Base-by-base conservation (phyloP, 2,329 filamentous ascomycete species). In the Paecilomyces formosus region DNA sequence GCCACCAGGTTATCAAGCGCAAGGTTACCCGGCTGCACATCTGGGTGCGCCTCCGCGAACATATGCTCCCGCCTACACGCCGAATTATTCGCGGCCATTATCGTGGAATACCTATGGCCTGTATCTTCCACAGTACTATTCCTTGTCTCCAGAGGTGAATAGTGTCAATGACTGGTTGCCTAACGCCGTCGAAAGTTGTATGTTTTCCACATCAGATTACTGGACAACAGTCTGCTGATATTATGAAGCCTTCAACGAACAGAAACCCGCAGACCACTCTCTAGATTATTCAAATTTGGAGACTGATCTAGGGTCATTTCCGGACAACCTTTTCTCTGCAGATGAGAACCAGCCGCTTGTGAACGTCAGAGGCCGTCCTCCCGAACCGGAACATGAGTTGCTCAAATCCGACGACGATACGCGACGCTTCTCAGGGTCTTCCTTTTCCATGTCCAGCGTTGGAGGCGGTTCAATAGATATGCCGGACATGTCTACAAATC, bases 401-500 rank as follows among this genome's bases (percentile, higher is more conserved):
- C 50, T 52, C 22, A 52, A 24, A 52, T 28, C 26, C 3, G 50
- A 52, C 15, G 50, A 28, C 8, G 21, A 24, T 28, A 24, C 26
- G 22, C 50, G 87, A 60, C 82, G 86, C 61, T 82, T 89, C 78
- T 89, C 88, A 21, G 87, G 87, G 54, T 89, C 88, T 2, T 89
- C 88, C 1, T 88, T 89, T 67, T 88, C 87, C 45, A 82, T 90
- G 75, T 90, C 88, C 15, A 89, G 75, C 61, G 75, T 70, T 21
- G 73, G 52, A 21, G 57, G 57, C 1, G 50, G 83, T 0, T 82
- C 82, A 50, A 82, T 86, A 22, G 80, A 80, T 22, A 76, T 88
- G 50, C 87, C 86, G 4, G 87, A 90, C 65, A 84, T 89, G 71
- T 81, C 85, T 55, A 85, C 85, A 3, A 89, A 88, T 68, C 87